A percentile compares a stretch with the other conserved stretches of the same genome.
Conservation (phyloP, 495 filamentous ascomycete species). For the Penicillium antarcticum region DNA sequence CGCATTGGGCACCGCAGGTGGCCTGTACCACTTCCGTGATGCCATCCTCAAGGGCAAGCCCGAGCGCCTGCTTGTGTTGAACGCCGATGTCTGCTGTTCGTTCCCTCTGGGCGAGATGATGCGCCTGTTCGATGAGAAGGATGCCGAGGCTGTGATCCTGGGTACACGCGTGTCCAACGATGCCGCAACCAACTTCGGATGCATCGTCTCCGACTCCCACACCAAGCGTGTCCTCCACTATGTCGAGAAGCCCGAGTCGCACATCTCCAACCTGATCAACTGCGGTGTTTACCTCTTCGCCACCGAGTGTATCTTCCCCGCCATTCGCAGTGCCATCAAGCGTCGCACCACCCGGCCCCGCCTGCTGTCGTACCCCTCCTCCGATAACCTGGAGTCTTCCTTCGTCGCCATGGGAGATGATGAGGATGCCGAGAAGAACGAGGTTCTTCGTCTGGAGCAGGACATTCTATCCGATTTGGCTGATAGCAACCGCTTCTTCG, state of each 20-base stretch:
- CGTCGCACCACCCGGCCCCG: slow-evolving; percentile 89
- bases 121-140: slow-evolving; percentile 86
- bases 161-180: slow-evolving; percentile 92
- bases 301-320: slow-evolving; percentile 93
- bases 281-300: slow-evolving; percentile 98
- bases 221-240: slow-evolving; percentile 97
- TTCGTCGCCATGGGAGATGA: slow-evolving; percentile 67
- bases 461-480: slow-evolving; percentile 96
- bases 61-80: slow-evolving; percentile 94
- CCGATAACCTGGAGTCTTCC: slow-evolving; percentile 83
- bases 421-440: slow-evolving; percentile 73
- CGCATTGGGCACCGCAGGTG: slow-evolving; percentile 91
- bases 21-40: slow-evolving; percentile 99
- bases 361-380: slow-evolving; percentile 88
- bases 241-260: slow-evolving; percentile 98
- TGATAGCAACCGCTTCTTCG: slow-evolving; percentile 97
- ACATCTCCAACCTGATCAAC: slow-evolving; percentile 99
- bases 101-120: slow-evolving; percentile 97
- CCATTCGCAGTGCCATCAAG: slow-evolving; percentile 93
- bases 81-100: slow-evolving; percentile 98
- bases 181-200: slow-evolving; percentile 92
- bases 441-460: slow-evolving; percentile 93
- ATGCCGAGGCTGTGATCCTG: slow-evolving; percentile 95
- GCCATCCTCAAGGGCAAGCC: slow-evolving; percentile 95
- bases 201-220: slow-evolving; percentile 93